phyloP scores from a whole-genome alignment of 2,329 filamentous ascomycete species.

The Dothistroma septosporum region DNA sequence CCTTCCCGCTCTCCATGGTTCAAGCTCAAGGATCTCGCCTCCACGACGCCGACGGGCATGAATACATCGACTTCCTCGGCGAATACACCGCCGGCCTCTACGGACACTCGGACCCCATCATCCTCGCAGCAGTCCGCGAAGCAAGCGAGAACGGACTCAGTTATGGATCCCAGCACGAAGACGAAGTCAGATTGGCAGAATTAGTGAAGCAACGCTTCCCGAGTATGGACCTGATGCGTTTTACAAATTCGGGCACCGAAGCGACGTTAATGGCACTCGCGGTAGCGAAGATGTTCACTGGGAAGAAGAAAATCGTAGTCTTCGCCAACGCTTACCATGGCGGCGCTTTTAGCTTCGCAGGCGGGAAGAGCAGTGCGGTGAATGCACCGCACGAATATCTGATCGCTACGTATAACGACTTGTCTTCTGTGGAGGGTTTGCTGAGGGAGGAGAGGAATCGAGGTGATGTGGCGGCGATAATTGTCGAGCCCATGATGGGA shows the following conservation, averaged over 20 bases:
- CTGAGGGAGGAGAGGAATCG: conserved; percentile 34
- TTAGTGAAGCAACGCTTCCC: conserved; percentile 53
- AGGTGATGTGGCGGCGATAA: conserved; percentile 55
- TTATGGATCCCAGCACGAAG: conserved; percentile 50
- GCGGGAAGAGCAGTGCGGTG: conserved; percentile 11
- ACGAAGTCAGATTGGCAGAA: conserved; percentile 52
- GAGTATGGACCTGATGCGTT: conserved; percentile 53
- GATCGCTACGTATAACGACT: conserved; percentile 60
- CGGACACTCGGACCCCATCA: conserved; percentile 58
- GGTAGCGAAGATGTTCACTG: conserved; percentile 48
- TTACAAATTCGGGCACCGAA: conserved; percentile 64
- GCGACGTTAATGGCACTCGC: conserved; percentile 59
- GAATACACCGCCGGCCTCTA: conserved; percentile 64
- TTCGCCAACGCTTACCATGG: conserved; percentile 54
- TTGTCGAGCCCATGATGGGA: conserved; percentile 65
- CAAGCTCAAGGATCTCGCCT: conserved; percentile 30
- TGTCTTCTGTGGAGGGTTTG: conserved; percentile 42
- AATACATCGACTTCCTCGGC: conserved; percentile 57
- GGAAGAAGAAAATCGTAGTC: conserved; percentile 48
- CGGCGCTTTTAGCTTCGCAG: conserved; percentile 48
- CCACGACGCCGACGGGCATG: conserved; percentile 30
- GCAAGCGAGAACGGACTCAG: conserved; percentile 50
- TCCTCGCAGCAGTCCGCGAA: conserved; percentile 49
- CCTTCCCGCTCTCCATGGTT: conserved; percentile 37
- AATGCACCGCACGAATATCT: conserved; percentile 54